Evolutionary conservation across 2,329 filamentous ascomycete genomes (phyloP), one percentile per base, ranked within the genome.

Genomic region (Beauveria rudraprayagi): DNA sequence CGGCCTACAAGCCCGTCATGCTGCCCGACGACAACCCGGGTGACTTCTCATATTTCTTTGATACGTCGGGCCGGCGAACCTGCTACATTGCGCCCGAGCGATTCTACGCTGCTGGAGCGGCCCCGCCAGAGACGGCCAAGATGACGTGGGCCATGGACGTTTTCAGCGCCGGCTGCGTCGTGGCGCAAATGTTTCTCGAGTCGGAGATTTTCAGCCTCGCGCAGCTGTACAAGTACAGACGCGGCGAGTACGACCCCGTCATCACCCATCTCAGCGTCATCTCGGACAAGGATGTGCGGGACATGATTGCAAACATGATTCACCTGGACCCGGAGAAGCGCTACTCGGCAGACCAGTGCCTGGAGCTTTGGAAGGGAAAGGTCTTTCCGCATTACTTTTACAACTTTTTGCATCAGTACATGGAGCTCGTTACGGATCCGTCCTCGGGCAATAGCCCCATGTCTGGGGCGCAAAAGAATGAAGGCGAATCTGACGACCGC

Each of bases 361-460:
- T 99, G 10, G 88, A 92, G 24, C 93, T 96, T 68, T 97, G 91
- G 86, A 90, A 91, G 68, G 85, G 84, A 52, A 97, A 93, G 70
- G 91, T 93, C 3, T 99, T 99, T 65, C 95, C 94, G 0, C 85
- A 90, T 62, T 99, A 99, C 75, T 99, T 99, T 69, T 97, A 97
- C 78, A 95, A 86, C 70, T 97, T 99, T 70, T 80, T 99, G 37
- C 94, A 99, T 71, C 92, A 97, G 69, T 96, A 99, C 71, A 97
- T 99, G 91, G 90, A 91, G 66, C 83, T 96, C 60, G 90, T 99
- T 64, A 97, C 94, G 4, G 92, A 97, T 71, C 89, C 92, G 0
- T 90, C 89, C 0, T 90, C 91, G 1, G 91, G 91, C 1, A 87
- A 89, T 65, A 86, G 83, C 57, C 83, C 87, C 11, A 82, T 91